Percentiles rank a stretch among this genome's conserved stretches.
These are phyloP conservation scores for Protea cynaroides DNA, from an alignment of 164 flowering plant genomes.

Conservation along the genomic window DNA sequence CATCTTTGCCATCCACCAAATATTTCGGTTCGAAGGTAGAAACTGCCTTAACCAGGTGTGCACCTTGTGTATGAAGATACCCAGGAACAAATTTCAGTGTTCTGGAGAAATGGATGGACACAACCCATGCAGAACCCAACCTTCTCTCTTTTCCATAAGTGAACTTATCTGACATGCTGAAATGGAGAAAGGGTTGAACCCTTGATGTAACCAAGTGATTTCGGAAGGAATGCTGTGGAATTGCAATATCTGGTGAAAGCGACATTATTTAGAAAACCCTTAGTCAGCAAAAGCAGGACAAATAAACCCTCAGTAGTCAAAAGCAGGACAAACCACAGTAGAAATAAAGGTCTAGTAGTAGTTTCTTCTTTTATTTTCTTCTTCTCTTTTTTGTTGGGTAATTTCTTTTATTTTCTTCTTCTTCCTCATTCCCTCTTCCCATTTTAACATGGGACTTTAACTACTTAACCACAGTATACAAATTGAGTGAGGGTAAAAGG, in stretches of 20 bases:
- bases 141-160: conserved; percentile 27
- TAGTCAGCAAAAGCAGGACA: background rate
- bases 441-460: no score
- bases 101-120: conserved; percentile 20
- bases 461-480: no score
- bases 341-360: no score
- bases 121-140: conserved; percentile 27
- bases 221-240: conserved; percentile 45
- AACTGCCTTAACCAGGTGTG: conserved; percentile 45
- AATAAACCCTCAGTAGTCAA: background rate
- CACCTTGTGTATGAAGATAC: conserved; percentile 13
- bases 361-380: no score
- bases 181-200: conserved; percentile 25
- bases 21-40: conserved; percentile 51
- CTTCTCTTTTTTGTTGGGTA: no score
- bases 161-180: conserved; percentile 19
- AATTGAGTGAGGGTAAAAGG: no score
- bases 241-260: conserved; percentile 47
- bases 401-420: no score
- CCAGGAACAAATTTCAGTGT: conserved; percentile 18
- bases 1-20: conserved; percentile 24
- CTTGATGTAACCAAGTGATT: conserved; percentile 25
- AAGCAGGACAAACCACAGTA: no score
- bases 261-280: background rate
- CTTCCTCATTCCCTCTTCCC: no score